Evolutionary conservation across 2,329 filamentous ascomycete species (phyloP).

Genomic region (Endoconidiophora polonica): DNA sequence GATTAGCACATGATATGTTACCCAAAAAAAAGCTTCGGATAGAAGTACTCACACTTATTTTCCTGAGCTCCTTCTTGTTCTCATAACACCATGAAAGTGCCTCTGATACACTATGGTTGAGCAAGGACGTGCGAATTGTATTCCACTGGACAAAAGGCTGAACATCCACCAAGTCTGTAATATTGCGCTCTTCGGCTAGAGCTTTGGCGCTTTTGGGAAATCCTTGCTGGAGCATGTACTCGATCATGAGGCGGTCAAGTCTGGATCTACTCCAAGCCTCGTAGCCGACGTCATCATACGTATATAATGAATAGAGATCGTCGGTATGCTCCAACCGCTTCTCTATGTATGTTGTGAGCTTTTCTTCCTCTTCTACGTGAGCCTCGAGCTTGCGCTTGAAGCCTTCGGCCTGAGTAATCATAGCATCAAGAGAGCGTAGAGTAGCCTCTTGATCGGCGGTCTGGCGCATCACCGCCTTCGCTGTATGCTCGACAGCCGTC

Average conservation of each 20-base stretch:
- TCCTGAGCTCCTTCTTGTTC: conserved; percentile 82
- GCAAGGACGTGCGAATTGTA: conserved; percentile 56
- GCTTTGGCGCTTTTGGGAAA: conserved; percentile 62
- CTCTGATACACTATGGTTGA: conserved; percentile 53
- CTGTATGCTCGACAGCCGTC: conserved; percentile 42
- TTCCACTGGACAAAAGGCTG: conserved; percentile 75
- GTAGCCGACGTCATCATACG: conserved; percentile 81
- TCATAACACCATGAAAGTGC: conserved; percentile 83
- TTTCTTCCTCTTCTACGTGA: conserved; percentile 63
- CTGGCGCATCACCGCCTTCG: conserved; percentile 49
- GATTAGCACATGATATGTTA: not conserved
- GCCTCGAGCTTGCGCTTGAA: conserved; percentile 73
- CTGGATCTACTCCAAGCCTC: conserved; percentile 74
- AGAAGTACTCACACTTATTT: conserved; percentile 49
- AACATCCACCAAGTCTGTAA: conserved; percentile 72
- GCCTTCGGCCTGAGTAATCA: conserved; percentile 69
- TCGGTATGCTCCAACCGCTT: conserved; percentile 68
- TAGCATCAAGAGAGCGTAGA: conserved; percentile 66
- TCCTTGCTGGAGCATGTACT: conserved; percentile 75
- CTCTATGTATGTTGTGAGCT: conserved; percentile 57
- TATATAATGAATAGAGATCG: conserved; percentile 63
- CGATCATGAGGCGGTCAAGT: conserved; percentile 73
- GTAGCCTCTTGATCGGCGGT: conserved; percentile 49
- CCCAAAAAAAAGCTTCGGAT: not conserved
- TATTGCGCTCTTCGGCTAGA: conserved; percentile 57